Base-by-base conservation (phyloP, 2,329 filamentous ascomycete genomes). In the Penicillium sp. region DNA sequence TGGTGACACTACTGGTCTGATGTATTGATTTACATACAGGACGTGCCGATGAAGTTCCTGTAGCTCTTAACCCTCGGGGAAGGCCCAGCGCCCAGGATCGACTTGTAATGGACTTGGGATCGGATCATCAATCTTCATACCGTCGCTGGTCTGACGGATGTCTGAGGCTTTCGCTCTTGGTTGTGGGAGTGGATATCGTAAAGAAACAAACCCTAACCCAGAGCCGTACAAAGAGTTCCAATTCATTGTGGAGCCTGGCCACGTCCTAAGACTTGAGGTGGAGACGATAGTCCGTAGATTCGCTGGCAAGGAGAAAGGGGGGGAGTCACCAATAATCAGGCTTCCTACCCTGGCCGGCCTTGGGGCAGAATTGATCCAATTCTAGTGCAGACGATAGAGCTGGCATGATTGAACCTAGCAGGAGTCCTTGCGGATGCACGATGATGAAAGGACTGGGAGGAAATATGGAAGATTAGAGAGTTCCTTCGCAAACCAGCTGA, bases 221-320 rank as follows among this genome's bases (percentile, higher is more conserved):
- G 53, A 52, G 42, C 55, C 58, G 45, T 54, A 55, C 57, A 49
- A 57, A 22, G 45, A 61, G 52, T 26, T 25, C 49, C 52, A 53
- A 53, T 61, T 65, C 46, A 40, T 61, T 33, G 63, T 65, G 61
- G 63, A 51, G 52, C 55, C 63, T 46, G 33, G 63, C 58, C 61
- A 60, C 55, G 61, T 63, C 55, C 45, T 52, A 28, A 42, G 57
- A 43, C 51, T 57, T 42, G 58, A 60, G 45, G 52, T 55, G 46
- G 59, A 48, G 38, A 53, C 42, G 45, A 22, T 35, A 51, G 35
- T 60, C 53, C 19, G 49, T 45, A 25, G 49, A 48, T 52, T 45
- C 45, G 52, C 30, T 60, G 42, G 26, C 40, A 46, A 38, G 19
- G 35, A 51, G 45, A 46, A 40, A 42, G 58, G 52, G 52, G 52